Evolutionary conservation across 2,329 filamentous ascomycete genomes (phyloP), one percentile per base, ranked within the genome.

Genomic region (Niveomyces coronatus): DNA sequence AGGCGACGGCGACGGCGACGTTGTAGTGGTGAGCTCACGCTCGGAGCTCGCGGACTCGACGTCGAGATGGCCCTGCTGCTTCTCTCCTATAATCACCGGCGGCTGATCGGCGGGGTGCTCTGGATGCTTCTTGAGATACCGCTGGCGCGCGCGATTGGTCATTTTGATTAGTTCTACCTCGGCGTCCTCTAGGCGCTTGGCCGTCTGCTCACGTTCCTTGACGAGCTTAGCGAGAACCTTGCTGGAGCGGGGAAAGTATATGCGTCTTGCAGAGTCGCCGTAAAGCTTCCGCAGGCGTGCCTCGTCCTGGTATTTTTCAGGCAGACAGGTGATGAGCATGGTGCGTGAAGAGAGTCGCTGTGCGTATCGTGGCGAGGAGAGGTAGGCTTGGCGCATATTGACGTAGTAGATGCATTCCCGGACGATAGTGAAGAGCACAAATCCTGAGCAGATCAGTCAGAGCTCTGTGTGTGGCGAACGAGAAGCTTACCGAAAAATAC

Each of bases 371-470:
- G 85, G 86, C 3, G 86, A 85, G 40, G 94, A 70, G n/a, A 88
- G 76, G 63, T 93, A 96, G 1, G 89, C 89, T 62, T 96, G 91
- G 46, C 89, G 84, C 37, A 96, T 63, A 51, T 94, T 94, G 64
- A 95, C 85, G 60, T 85, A 94, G 70, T 81, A 94, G 49, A 96
- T 82, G 54, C 77, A 80, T 60, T 96, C 89, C 41, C 89, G 76
- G 40, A 87, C 82, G 45, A 96, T 76, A 53, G 85, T 80, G 61
- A 85, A 91, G 58, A 96, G 81, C 47, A 96, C 71, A 55, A 96
- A 96, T 31, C 75, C 76, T 58, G 83, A 3, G 4, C 1, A 27
- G 2, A 23, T 51, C 34, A 53, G 45, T 31, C 26, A 28, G 33
- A 10, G 13, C 16, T 11, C 16, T 14, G 16, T 28, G 5, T 15